Evolutionary conservation across 768 basidiomycete genomes (phyloP).

Genomic region (Panaeolus papilionaceus): DNA sequence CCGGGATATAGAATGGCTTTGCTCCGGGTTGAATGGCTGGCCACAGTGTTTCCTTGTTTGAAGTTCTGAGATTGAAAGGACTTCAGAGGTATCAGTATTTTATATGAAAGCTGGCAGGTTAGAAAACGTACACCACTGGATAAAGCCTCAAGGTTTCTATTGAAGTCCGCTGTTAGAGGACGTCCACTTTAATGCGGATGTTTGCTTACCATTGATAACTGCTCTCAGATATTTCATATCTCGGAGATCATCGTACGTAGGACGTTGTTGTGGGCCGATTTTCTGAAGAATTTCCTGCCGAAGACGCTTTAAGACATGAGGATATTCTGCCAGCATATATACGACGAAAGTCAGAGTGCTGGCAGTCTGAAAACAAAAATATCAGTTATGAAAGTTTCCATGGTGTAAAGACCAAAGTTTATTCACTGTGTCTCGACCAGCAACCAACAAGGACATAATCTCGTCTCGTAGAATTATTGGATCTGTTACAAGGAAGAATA

Average conservation of each 20-base stretch:
- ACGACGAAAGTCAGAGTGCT: slow-evolving; percentile 48
- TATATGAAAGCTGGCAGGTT: neutral
- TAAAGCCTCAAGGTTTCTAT: slow-evolving; percentile 30
- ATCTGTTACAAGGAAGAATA: neutral
- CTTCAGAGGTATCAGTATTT: neutral
- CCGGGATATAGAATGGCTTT: slow-evolving; percentile 32
- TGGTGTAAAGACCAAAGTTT: neutral
- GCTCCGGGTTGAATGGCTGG: slow-evolving; percentile 22
- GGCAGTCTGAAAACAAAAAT: slow-evolving; percentile 40
- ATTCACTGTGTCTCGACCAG: slow-evolving; percentile 50
- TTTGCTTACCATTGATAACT: slow-evolving; percentile 46
- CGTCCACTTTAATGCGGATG: slow-evolving; percentile 23
- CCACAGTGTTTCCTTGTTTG: slow-evolving; percentile 27
- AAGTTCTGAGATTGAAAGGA: slow-evolving; percentile 18
- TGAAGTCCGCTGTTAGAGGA: neutral
- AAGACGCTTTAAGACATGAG: slow-evolving; percentile 43
- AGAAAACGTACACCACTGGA: slow-evolving; percentile 25
- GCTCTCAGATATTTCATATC: slow-evolving; percentile 51
- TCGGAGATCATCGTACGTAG: slow-evolving; percentile 47
- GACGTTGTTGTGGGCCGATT: slow-evolving; percentile 41
- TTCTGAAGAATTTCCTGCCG: slow-evolving; percentile 48
- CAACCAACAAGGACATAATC: slow-evolving; percentile 49
- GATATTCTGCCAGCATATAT: slow-evolving; percentile 54
- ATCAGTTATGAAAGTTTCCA: neutral
- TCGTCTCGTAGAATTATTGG: slow-evolving; percentile 43